Conservation (phyloP, 345 rosid species). For the Lumnitzera racemosa region DNA sequence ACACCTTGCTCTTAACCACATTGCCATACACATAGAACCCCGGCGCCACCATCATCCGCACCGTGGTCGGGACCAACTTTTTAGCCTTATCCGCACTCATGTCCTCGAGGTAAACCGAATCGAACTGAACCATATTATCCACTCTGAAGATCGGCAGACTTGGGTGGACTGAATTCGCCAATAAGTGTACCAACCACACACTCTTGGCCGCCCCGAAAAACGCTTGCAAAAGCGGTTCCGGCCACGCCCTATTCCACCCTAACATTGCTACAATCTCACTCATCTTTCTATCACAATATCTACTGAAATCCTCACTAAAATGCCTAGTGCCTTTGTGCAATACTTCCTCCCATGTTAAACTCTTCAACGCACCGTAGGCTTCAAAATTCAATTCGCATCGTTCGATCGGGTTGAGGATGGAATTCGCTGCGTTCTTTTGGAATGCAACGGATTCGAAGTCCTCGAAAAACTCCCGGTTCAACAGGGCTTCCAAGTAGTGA, state of each 20-base stretch:
- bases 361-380: slow-evolving; percentile 43
- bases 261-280: slow-evolving; percentile 77
- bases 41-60: slow-evolving; percentile 78
- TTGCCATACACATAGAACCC: slow-evolving; percentile 82
- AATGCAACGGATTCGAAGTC: slow-evolving; percentile 82
- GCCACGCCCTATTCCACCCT: slow-evolving; percentile 84
- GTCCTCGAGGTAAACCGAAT: slow-evolving; percentile 82
- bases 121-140: slow-evolving; percentile 50
- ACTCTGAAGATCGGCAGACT: slow-evolving; percentile 65
- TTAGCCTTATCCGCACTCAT: slow-evolving; percentile 52
- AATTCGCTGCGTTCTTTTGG: slow-evolving; percentile 40
- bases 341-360: slow-evolving; percentile 83
- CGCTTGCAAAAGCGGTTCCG: slow-evolving; percentile 72
- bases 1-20: slow-evolving; percentile 83
- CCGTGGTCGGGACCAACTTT: slow-evolving; percentile 41
- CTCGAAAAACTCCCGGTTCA: slow-evolving; percentile 73
- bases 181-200: slow-evolving; percentile 80
- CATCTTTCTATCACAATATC: slow-evolving; percentile 87
- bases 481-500: slow-evolving; percentile 60
- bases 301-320: slow-evolving; percentile 84
- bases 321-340: slow-evolving; percentile 75
- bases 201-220: slow-evolving; percentile 82
- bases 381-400: slow-evolving; percentile 62
- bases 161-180: slow-evolving; percentile 93
- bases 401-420: slow-evolving; percentile 65